Evolutionary conservation across 164 flowering plant genomes (phyloP).

Genomic region (Sextonia rubra): DNA sequence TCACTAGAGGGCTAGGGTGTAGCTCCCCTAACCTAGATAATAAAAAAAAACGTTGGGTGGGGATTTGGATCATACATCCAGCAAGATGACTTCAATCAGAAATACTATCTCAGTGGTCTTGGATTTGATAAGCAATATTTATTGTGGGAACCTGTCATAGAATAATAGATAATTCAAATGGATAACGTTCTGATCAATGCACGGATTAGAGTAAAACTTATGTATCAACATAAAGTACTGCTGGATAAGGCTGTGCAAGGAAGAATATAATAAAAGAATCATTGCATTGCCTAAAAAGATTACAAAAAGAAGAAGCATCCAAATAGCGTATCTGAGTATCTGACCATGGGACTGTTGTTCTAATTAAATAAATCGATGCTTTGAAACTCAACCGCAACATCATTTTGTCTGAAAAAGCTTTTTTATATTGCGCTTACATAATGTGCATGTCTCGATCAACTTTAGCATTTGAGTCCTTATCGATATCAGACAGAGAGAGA

Average conservation of each 20-base stretch:
- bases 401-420: not conserved
- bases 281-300: not conserved
- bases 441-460: not conserved
- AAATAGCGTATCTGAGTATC: not conserved
- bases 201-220: not conserved
- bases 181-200: not conserved
- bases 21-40: too few species aligned
- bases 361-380: not conserved
- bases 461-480: too few species aligned
- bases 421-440: too few species aligned
- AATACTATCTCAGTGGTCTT: too few species aligned
- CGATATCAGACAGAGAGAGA: too few species aligned
- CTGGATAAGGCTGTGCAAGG: not conserved
- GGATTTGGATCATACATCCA: too few species aligned
- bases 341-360: not conserved
- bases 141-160: not conserved
- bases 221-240: too few species aligned
- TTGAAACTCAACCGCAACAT: not conserved
- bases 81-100: too few species aligned
- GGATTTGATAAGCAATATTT: too few species aligned
- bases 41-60: too few species aligned
- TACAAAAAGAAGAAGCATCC: not conserved
- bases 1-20: too few species aligned
- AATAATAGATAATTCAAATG: not conserved
- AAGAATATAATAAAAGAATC: not conserved